Conservation (phyloP, 345 rosid genomes). For the Hypericum androsaemum region DNA sequence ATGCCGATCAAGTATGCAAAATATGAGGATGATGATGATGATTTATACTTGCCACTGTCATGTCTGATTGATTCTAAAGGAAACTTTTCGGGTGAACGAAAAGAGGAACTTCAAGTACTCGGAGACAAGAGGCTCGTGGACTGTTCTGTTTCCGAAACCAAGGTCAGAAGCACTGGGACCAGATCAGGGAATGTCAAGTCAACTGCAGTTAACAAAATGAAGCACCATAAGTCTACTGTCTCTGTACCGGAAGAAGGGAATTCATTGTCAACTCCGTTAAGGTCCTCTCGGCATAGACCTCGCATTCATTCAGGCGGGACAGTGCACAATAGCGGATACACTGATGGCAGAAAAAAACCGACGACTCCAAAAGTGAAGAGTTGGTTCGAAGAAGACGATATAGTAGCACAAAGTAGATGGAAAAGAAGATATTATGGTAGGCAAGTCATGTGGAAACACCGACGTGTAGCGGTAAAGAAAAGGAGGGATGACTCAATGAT, state of each 20-base stretch:
- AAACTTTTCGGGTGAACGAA: conserved; percentile 13
- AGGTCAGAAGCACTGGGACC: neutral
- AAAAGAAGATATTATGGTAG: conserved; percentile 21
- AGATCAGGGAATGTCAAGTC: conserved; percentile 14
- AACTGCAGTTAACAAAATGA: neutral
- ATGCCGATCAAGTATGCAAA: conserved; percentile 35
- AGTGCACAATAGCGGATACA: no score
- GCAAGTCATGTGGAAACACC: conserved; percentile 19
- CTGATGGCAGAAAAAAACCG: conserved; percentile 16
- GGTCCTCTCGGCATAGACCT: no score
- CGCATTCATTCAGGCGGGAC: conserved; percentile 13
- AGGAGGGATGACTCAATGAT: conserved; percentile 19
- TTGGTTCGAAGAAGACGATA: conserved; percentile 29
- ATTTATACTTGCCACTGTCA: conserved; percentile 48
- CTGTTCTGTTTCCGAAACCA: conserved; percentile 10
- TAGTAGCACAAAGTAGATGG: conserved; percentile 34
- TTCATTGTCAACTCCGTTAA: no score
- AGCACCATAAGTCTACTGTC: no score
- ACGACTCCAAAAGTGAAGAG: conserved; percentile 1
- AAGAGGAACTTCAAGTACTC: conserved; percentile 11
- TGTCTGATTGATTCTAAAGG: conserved; percentile 20
- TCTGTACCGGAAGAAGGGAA: no score
- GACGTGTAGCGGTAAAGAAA: conserved; percentile 10
- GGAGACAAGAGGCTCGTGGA: conserved; percentile 12
- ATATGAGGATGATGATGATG: conserved; percentile 24